A percentile compares a stretch with the other conserved stretches of the same genome.
Evolutionary conservation across 2,329 filamentous ascomycete genomes (phyloP).

Genomic region (Seiridium cupressi): DNA sequence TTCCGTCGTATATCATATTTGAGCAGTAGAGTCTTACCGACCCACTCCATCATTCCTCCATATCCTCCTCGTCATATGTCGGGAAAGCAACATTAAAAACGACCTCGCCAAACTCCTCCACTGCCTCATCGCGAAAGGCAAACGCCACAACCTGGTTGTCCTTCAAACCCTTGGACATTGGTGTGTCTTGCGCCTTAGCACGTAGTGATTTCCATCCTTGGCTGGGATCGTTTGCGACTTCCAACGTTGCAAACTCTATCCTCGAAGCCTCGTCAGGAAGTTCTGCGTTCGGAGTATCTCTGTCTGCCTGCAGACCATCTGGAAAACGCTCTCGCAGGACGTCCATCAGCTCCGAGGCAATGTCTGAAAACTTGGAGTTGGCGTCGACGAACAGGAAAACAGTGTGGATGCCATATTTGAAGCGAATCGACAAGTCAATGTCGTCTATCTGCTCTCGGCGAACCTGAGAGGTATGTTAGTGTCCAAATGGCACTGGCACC

Average conservation of each 20-base stretch:
- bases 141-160: constrained; percentile 51
- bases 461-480: constrained; percentile 1
- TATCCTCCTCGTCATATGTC: constrained; percentile 29
- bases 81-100: constrained; percentile 47
- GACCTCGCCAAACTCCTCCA: constrained; percentile 34
- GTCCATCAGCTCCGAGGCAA: constrained; percentile 58
- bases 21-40: neutral
- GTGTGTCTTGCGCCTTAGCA: constrained; percentile 34
- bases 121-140: constrained; percentile 36
- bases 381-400: constrained; percentile 66
- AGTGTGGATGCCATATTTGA: constrained; percentile 72
- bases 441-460: constrained; percentile 16
- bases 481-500: neutral
- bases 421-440: constrained; percentile 55
- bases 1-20: no score
- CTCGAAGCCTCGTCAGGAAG: constrained; percentile 40
- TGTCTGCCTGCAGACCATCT: constrained; percentile 41
- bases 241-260: constrained; percentile 46
- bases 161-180: constrained; percentile 40
- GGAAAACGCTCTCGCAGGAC: constrained; percentile 58
- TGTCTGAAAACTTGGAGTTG: constrained; percentile 51
- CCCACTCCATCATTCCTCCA: constrained; percentile 5
- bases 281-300: constrained; percentile 23
- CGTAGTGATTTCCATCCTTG: constrained; percentile 50
- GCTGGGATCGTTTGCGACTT: constrained; percentile 40